These are phyloP conservation scores for Kickxella alabastrina DNA, from an alignment of 192 early-diverging fungal genomes.

Conservation along the genomic window DNA sequence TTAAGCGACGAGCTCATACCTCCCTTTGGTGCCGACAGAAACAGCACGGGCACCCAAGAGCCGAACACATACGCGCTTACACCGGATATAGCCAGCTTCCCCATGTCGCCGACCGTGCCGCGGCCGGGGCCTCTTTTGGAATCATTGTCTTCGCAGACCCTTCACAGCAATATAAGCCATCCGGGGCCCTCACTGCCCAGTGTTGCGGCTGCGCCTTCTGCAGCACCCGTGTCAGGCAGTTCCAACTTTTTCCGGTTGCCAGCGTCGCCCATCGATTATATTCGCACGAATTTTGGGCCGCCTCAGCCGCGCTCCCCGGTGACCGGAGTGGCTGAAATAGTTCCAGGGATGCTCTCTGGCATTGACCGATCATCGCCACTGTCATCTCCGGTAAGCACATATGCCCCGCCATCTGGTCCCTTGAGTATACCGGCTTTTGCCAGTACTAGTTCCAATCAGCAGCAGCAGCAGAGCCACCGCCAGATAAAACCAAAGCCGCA, in stretches of 20 bases:
- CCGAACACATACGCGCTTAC: no score
- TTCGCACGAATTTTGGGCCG: conserved; percentile 11
- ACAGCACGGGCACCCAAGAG: neutral
- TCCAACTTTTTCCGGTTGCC: no score
- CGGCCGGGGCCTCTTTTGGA: neutral
- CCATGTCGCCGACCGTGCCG: neutral
- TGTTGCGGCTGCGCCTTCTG: neutral
- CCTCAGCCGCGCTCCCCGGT: conserved; percentile 5
- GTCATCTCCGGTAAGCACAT: neutral
- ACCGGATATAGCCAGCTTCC: no score
- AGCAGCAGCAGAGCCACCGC: neutral
- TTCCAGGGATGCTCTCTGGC: neutral
- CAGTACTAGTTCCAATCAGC: neutral
- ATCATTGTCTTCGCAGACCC: neutral
- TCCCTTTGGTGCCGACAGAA: neutral
- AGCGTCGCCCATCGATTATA: neutral
- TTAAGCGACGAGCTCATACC: conserved; percentile 26
- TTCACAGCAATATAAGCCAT: neutral
- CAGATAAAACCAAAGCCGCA: neutral
- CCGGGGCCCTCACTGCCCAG: neutral
- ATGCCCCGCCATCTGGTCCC: no score
- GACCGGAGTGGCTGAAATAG: neutral
- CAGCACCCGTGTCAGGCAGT: neutral
- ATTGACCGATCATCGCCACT: neutral
- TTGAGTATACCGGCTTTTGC: no score